These are phyloP conservation scores for Psidium guajava DNA, from an alignment of 345 rosid species.

Conservation along the genomic window DNA sequence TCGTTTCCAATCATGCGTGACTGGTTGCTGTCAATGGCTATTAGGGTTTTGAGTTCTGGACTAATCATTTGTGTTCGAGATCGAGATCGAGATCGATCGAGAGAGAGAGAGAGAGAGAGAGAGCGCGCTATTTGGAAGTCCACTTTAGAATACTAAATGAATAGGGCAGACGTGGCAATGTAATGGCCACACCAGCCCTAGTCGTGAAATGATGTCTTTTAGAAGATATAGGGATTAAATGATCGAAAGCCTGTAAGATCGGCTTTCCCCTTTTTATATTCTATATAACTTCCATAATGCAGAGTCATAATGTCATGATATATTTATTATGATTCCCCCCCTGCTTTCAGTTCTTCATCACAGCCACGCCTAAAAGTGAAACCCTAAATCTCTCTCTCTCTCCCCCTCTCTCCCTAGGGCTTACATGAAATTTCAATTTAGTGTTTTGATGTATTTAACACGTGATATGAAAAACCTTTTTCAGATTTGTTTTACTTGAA, in stretches of 20 bases:
- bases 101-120: background rate
- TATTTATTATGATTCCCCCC: background rate
- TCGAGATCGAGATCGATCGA: background rate
- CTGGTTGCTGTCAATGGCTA: background rate
- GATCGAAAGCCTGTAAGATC: background rate
- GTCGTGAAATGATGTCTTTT: background rate
- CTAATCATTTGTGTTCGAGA: background rate
- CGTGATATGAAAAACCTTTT: background rate
- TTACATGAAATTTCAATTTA: background rate
- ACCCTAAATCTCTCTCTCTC: background rate
- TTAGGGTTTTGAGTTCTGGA: background rate
- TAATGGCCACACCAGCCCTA: background rate
- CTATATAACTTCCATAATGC: background rate
- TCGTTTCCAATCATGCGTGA: background rate
- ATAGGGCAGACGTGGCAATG: background rate
- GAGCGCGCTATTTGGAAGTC: background rate
- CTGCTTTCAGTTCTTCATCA: background rate
- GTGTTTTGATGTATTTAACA: background rate
- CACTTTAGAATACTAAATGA: background rate
- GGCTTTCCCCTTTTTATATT: background rate
- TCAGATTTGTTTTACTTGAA: background rate
- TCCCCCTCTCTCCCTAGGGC: background rate
- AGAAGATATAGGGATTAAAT: background rate
- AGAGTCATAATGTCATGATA: background rate
- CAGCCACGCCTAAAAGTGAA: background rate